Conservation (phyloP, 306 rosid species). For the Quercus dentata region DNA sequence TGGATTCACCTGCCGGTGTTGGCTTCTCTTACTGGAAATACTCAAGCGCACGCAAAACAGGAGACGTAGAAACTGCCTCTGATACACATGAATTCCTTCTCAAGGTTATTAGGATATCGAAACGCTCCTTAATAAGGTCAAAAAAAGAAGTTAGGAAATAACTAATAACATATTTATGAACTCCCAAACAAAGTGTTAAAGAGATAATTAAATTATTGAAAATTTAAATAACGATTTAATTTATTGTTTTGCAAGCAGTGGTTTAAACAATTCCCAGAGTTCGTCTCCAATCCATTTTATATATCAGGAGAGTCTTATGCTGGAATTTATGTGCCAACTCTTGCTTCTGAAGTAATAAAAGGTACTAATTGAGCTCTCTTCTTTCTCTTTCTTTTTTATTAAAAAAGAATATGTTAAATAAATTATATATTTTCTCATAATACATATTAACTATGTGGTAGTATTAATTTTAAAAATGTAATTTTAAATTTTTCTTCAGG, state of each 20-base stretch:
- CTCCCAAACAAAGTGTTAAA: too few species aligned
- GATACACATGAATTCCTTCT: conserved; percentile 49
- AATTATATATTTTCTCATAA: background rate
- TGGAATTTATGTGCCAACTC: conserved; percentile 79
- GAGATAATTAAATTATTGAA: too few species aligned
- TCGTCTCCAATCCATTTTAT: conserved; percentile 59
- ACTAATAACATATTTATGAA: too few species aligned
- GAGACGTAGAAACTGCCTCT: conserved; percentile 43
- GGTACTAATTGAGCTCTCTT: conserved; percentile 25
- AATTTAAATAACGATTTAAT: background rate
- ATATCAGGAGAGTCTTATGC: conserved; percentile 81
- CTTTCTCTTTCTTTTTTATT: background rate
- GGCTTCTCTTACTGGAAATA: conserved; percentile 46
- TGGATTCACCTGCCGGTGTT: conserved; percentile 56
- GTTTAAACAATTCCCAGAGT: conserved; percentile 72
- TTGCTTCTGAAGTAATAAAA: conserved; percentile 51
- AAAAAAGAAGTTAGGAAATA: too few species aligned
- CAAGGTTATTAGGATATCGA: conserved; percentile 6
- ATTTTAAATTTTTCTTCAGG: conserved; percentile 23
- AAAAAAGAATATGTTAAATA: background rate
- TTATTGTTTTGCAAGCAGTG: conserved; percentile 38
- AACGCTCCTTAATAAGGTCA: too few species aligned
- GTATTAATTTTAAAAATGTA: background rate
- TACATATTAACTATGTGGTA: background rate
- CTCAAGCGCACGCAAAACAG: conserved; percentile 28